A percentile compares a stretch with the other conserved stretches of the same genome.
Evolutionary conservation across 129 eudicot species (phyloP).

Genomic region (carrot (Daucus carota)): DNA sequence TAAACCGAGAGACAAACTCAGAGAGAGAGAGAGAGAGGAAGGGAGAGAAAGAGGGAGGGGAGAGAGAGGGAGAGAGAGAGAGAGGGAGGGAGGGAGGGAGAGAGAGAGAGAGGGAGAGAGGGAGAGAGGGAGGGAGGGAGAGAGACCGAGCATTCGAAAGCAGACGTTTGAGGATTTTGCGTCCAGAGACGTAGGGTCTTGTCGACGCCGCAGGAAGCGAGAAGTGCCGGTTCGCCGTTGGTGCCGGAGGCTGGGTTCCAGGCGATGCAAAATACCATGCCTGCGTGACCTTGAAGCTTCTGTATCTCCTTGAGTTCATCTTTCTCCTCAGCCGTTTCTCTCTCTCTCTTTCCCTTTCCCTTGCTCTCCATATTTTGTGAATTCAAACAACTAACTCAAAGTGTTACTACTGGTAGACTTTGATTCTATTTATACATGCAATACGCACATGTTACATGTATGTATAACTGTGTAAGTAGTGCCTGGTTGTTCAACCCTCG

Average conservation of each 20-base stretch:
- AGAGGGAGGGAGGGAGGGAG: background rate
- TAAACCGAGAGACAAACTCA: too few species aligned
- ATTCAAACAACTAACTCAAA: background rate
- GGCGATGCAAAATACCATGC: slow-evolving; percentile 79
- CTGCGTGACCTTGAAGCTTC: slow-evolving; percentile 77
- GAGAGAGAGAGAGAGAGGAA: too few species aligned
- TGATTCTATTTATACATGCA: background rate
- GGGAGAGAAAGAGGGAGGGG: too few species aligned
- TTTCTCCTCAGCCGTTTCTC: slow-evolving; percentile 5
- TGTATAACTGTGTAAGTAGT: background rate
- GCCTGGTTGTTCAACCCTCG: background rate
- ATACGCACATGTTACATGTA: background rate
- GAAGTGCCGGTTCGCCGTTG: slow-evolving; percentile 51
- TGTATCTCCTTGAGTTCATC: slow-evolving; percentile 48
- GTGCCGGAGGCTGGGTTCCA: slow-evolving; percentile 78
- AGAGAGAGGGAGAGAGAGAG: too few species aligned
- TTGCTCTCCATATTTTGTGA: background rate
- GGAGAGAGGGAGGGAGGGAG: background rate
- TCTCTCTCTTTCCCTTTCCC: background rate
- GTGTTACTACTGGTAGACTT: background rate
- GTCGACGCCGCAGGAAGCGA: slow-evolving; percentile 91
- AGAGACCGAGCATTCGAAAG: slow-evolving; percentile 49
- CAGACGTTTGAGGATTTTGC: slow-evolving; percentile 32
- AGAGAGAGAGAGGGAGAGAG: background rate
- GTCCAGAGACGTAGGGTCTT: slow-evolving; percentile 85